Evolutionary conservation across 139 green algal genomes (phyloP).

Genomic region (Diplosphaera chodatii): DNA sequence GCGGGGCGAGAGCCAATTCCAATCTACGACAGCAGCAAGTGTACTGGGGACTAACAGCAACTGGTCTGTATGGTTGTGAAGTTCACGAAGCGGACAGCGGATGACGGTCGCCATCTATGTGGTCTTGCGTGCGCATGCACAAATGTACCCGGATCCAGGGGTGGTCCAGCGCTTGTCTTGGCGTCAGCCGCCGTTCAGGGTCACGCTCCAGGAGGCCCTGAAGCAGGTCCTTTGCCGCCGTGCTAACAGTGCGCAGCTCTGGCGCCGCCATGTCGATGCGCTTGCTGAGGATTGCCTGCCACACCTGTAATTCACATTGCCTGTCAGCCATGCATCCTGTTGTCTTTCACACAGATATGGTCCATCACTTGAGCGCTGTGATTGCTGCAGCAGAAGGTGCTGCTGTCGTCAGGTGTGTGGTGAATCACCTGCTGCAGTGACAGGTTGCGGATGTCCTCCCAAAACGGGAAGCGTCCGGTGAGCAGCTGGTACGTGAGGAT

Average conservation of each 20-base stretch:
- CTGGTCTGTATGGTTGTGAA: too few species aligned
- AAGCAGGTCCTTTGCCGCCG: conserved; percentile 22
- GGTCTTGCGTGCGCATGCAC: too few species aligned
- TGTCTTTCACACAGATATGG: too few species aligned
- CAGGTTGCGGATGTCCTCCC: conserved; percentile 73
- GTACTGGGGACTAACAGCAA: too few species aligned
- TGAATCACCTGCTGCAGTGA: conserved; percentile 55
- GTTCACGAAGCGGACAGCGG: too few species aligned
- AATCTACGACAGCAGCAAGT: too few species aligned
- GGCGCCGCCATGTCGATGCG: conserved; percentile 55
- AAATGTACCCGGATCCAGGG: conserved; percentile 48
- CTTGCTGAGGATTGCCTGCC: conserved; percentile 68
- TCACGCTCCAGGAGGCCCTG: conserved; percentile 60
- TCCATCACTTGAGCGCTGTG: too few species aligned
- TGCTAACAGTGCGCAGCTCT: conserved; percentile 36
- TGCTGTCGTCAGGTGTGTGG: conserved; percentile 1
- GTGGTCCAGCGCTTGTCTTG: conserved; percentile 58
- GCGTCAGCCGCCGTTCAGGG: conserved; percentile 51
- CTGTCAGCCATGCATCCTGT: too few species aligned
- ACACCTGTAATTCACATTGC: too few species aligned
- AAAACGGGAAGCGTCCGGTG: conserved; percentile 80
- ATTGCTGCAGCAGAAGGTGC: too few species aligned
- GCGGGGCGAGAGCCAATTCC: too few species aligned
- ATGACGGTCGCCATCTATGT: too few species aligned
- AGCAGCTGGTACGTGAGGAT: conserved; percentile 91